Evolutionary conservation across 495 filamentous ascomycete genomes (phyloP), one percentile per base, ranked within the genome.

Genomic region (Aspergillus nidulans): DNA sequence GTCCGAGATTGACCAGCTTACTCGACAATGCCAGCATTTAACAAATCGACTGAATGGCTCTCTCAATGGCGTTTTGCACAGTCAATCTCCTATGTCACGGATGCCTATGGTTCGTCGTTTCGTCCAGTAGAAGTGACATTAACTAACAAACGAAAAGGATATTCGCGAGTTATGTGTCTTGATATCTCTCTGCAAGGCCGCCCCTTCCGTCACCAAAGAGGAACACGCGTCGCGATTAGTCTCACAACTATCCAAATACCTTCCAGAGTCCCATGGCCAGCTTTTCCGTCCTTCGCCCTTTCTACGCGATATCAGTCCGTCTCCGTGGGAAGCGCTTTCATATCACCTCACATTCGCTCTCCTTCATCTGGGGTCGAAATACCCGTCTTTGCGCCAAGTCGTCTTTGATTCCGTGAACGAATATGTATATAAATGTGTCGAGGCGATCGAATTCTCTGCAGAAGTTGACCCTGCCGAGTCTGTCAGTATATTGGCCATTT

Each of bases 241-340:
- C 16, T 69, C 73, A 3, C 91, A 92, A 63, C 71, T 98, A 30
- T 79, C 85, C 12, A 87, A 83, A 8, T 97, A 97, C 69, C 75
- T 97, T 30, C 81, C 88, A 51, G 90, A 96, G 64, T 85, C 89
- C 12, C 86, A 89, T 57, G 76, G 77, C 46, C 94, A 97, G 65
- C 65, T 78, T 21, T 88, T 97, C 57, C 81, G 82, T 7, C 73
- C 84, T 2, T 95, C 92, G 40, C 89, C 92, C 0, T 89, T 88
- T 66, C 84, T 97, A 53, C 85, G 83, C 34, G 84, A 80, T 55
- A 82, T 96, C 57, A 84, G 89, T 58, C 90, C 91, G 10, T 96
- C 92, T 3, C 95, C 94, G 13, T 94, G 89, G 82, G 94, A 97
- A 71, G 77, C 83, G 1, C 78, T 97, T 25, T 86, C 88, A n/a